A percentile compares a stretch with the other conserved stretches of the same genome.
phyloP scores from a whole-genome alignment of 805 yeast genomes.

The Candida suzukii region DNA sequence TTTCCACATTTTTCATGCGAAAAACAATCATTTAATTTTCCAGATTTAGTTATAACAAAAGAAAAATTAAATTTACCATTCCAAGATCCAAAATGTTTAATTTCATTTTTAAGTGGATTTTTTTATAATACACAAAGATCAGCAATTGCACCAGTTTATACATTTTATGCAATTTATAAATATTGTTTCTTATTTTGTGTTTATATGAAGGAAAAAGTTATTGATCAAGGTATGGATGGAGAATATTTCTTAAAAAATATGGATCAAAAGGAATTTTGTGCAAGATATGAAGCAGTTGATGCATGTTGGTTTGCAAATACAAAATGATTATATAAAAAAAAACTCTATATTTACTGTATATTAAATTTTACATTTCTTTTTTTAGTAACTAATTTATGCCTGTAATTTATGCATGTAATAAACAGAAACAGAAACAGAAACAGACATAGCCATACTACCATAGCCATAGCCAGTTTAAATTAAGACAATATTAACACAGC shows the following conservation, averaged over 20 bases:
- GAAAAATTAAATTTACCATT: slow-evolving; percentile 9
- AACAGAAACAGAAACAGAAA: too few species aligned
- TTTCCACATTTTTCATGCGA: slow-evolving; percentile 3
- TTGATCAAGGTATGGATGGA: neutral
- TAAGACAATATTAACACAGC: too few species aligned
- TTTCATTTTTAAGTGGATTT: slow-evolving; percentile 19
- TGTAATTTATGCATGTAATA: too few species aligned
- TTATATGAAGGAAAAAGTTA: slow-evolving; percentile 7
- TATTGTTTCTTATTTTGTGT: slow-evolving; percentile 13
- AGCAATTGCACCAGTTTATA: slow-evolving; percentile 17
- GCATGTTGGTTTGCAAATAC: slow-evolving; percentile 12
- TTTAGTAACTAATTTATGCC: too few species aligned
- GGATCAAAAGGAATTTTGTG: slow-evolving; percentile 8
- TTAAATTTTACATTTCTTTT: too few species aligned
- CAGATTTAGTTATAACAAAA: slow-evolving; percentile 2
- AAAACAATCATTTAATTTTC: neutral
- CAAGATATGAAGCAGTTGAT: slow-evolving; percentile 13
- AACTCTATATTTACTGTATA: neutral
- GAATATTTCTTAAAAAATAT: slow-evolving; percentile 7
- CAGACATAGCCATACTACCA: too few species aligned
- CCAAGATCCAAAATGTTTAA: slow-evolving; percentile 11
- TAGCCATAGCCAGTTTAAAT: too few species aligned
- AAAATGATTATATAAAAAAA: neutral
- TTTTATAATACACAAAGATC: slow-evolving; percentile 23
- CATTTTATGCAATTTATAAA: slow-evolving; percentile 21